phyloP scores from a whole-genome alignment of 208 protist species.

The Jaenimonas drosophilae region DNA sequence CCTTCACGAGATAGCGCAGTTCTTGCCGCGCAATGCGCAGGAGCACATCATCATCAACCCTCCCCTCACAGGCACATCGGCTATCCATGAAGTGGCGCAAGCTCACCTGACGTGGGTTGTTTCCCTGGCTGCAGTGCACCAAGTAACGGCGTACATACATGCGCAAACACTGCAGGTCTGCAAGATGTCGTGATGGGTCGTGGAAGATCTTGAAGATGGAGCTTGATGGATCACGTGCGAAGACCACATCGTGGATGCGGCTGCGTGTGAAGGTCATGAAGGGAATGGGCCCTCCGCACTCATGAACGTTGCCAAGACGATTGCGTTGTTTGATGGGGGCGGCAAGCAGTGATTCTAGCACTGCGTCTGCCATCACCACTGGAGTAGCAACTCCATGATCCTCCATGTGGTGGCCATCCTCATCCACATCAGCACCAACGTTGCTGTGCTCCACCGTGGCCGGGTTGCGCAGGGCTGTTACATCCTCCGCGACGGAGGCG shows the following conservation, averaged over 20 bases:
- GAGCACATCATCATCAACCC: slow-evolving; percentile 49
- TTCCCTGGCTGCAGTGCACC: slow-evolving; percentile 63
- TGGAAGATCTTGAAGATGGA: slow-evolving; percentile 55
- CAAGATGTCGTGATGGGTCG: slow-evolving; percentile 24
- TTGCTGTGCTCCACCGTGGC: background rate
- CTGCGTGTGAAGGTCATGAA: slow-evolving; percentile 62
- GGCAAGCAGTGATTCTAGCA: background rate
- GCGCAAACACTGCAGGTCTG: slow-evolving; percentile 79
- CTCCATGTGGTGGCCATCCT: too few species aligned
- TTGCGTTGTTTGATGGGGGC: too few species aligned
- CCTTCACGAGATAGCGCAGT: slow-evolving; percentile 47
- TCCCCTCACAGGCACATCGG: slow-evolving; percentile 44
- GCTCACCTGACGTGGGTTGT: slow-evolving; percentile 51
- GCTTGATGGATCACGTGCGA: slow-evolving; percentile 36
- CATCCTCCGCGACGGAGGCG: too few species aligned
- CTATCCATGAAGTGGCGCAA: slow-evolving; percentile 51
- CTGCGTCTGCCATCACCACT: background rate
- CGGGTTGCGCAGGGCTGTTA: background rate
- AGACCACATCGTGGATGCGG: slow-evolving; percentile 61
- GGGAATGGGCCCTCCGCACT: slow-evolving; percentile 62
- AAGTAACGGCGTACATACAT: slow-evolving; percentile 83
- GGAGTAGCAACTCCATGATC: too few species aligned
- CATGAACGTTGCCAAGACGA: too few species aligned
- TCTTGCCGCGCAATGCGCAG: slow-evolving; percentile 39
- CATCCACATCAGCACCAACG: background rate